Evolutionary conservation across 495 filamentous ascomycete species (phyloP), one percentile per base, ranked within the genome.

Genomic region (Penicillium pulvis): DNA sequence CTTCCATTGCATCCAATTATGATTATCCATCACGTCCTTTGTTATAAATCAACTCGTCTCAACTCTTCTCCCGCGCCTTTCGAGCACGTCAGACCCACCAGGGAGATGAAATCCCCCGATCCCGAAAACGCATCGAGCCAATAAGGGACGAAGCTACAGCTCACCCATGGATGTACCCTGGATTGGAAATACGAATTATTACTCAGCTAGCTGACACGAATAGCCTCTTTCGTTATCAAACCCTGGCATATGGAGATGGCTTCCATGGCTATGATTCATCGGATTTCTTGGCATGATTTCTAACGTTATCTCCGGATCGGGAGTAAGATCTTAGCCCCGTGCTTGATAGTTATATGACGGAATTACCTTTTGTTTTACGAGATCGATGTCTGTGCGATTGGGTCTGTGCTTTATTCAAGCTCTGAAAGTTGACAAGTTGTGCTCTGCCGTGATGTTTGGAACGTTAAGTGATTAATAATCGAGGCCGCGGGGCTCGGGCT

Each of bases 81-180:
- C 50, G 19, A 52, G 50, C 50, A 52, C 50, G 50, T 52, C 50
- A 52, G 35, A 39, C n/a, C 31, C 50, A 49, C 46, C 20, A 14
- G 20, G 8, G 33, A 23, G 3, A n/a, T 12, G 19, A 41, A 52
- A 41, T 24, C 14, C n/a, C 50, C 50, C 50, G 50, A 52, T 19
- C 31, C 50, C 50, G 50, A 52, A 10, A 3, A 26, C 9, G 17
- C 12, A 36, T 19, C 11, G 16, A 20, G 19, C 50, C 50, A 49
- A 49, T 49, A 17, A 17, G 14, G 17, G 17, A 10, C 5, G 3
- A 17, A 28, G 28, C 6, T 28, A 28, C 28, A 7, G 6, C 28
- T 5, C 6, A 4, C 4, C 28, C 28, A 28, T 28, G 36, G 36
- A 41, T 23, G 23, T 8, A 8, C 3, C 14, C 14, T 39, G 17